A percentile compares a stretch with the other conserved stretches of the same genome.
phyloP scores from a whole-genome alignment of 139 green algal genomes.

The Chlamydomonas eustigma region DNA sequence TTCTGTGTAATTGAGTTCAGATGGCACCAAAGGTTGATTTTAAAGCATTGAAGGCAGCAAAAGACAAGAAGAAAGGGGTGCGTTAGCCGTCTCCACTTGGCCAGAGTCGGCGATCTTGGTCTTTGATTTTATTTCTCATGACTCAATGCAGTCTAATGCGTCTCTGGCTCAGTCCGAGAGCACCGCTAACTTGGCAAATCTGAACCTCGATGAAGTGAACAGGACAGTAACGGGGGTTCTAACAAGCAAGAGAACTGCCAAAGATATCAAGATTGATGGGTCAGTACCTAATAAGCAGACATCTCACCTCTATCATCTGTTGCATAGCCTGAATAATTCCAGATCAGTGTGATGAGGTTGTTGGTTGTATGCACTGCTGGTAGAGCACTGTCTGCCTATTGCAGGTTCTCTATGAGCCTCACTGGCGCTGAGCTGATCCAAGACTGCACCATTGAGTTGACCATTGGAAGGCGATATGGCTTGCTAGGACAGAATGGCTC shows the following conservation, averaged over 20 bases:
- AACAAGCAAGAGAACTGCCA: constrained; percentile 44
- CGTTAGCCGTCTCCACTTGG: too few species aligned
- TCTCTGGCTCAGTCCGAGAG: background rate
- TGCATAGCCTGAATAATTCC: too few species aligned
- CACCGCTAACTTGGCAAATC: background rate
- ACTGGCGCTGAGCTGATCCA: constrained; percentile 51
- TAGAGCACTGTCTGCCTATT: too few species aligned
- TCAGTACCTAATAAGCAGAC: too few species aligned
- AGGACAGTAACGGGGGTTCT: constrained; percentile 54
- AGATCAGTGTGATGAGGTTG: too few species aligned
- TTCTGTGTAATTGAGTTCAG: too few species aligned
- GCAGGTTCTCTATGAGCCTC: constrained; percentile 64
- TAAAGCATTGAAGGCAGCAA: background rate
- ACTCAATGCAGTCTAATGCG: background rate
- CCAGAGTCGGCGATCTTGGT: too few species aligned
- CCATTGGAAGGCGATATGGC: constrained; percentile 77
- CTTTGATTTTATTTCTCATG: background rate
- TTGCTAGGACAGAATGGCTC: constrained; percentile 88
- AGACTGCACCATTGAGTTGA: constrained; percentile 79
- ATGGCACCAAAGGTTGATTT: background rate
- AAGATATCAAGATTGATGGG: constrained; percentile 48
- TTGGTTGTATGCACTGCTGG: too few species aligned
- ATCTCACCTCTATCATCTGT: too few species aligned
- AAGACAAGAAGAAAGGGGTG: background rate
- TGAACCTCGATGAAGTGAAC: background rate